These are phyloP conservation scores for Vanrija sp. DNA, from an alignment of 1,284 basidiomycete genomes.

Conservation along the genomic window DNA sequence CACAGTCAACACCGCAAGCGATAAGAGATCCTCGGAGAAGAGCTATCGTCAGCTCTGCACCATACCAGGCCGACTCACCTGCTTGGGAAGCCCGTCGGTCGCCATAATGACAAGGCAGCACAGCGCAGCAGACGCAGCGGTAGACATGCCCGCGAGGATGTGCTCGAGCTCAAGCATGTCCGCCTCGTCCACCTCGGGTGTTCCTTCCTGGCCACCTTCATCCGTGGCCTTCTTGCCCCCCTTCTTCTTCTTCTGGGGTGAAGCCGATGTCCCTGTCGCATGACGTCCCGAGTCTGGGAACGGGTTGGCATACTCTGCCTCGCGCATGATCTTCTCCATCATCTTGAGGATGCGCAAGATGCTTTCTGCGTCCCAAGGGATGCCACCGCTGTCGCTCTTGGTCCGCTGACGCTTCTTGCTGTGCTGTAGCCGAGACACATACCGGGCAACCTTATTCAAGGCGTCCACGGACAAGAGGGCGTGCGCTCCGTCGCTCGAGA, in stretches of 20 bases:
- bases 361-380: conserved; percentile 55
- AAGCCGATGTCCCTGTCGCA: conserved; percentile 10
- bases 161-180: conserved; percentile 56
- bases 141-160: conserved; percentile 58
- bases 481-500: conserved; percentile 57
- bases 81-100: conserved; percentile 73
- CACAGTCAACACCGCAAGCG: conserved; percentile 66
- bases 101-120: conserved; percentile 72
- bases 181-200: conserved; percentile 36
- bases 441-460: conserved; percentile 60
- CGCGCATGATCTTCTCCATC: conserved; percentile 68
- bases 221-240: conserved; percentile 46
- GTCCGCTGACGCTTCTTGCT: conserved; percentile 17
- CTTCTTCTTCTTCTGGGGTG: conserved; percentile 45
- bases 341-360: conserved; percentile 67
- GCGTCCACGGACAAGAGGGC: conserved; percentile 60
- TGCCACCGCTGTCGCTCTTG: conserved; percentile 3
- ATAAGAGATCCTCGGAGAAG: conserved; percentile 88
- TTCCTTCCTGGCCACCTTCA: conserved; percentile 17
- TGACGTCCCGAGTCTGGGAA: conserved; percentile 52
- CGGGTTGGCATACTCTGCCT: conserved; percentile 66
- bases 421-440: conserved; percentile 26
- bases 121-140: conserved; percentile 73
- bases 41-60: conserved; percentile 53
- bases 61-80: conserved; percentile 55